Evolutionary conservation across 1,284 basidiomycete species (phyloP).

Genomic region (Crocinoboletus sp.): DNA sequence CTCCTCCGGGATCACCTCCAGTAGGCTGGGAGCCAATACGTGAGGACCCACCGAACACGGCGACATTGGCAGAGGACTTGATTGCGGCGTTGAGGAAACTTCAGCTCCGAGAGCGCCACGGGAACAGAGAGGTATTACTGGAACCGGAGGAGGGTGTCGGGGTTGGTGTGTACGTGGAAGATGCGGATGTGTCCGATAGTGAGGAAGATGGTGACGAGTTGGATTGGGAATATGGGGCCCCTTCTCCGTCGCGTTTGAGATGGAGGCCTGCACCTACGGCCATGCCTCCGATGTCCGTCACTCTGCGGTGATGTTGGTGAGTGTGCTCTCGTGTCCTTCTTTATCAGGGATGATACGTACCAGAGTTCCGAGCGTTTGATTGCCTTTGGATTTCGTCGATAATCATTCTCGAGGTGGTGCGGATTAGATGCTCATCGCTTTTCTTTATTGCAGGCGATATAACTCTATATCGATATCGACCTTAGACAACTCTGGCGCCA

Average conservation of each 20-base stretch:
- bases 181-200: conserved; percentile 43
- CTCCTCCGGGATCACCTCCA: conserved; percentile 96
- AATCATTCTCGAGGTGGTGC: background rate
- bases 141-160: conserved; percentile 66
- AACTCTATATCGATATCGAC: background rate
- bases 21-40: conserved; percentile 93
- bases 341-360: conserved; percentile 30
- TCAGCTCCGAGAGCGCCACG: conserved; percentile 39
- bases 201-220: conserved; percentile 35
- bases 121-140: conserved; percentile 52
- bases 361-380: conserved; percentile 39
- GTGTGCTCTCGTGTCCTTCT: conserved; percentile 4
- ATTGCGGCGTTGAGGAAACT: conserved; percentile 69
- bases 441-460: conserved; percentile 3
- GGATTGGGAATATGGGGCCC: conserved; percentile 62
- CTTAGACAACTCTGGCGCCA: no score
- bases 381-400: conserved; percentile 29
- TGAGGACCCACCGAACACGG: conserved; percentile 89
- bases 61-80: conserved; percentile 88
- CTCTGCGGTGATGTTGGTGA: conserved; percentile 29
- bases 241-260: conserved; percentile 44
- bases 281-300: conserved; percentile 47
- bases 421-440: conserved; percentile 3
- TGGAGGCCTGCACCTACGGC: conserved; percentile 55
- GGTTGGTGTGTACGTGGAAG: conserved; percentile 71